phyloP scores from a whole-genome alignment of 2,329 filamentous ascomycete genomes.

The Didymella glomerata region DNA sequence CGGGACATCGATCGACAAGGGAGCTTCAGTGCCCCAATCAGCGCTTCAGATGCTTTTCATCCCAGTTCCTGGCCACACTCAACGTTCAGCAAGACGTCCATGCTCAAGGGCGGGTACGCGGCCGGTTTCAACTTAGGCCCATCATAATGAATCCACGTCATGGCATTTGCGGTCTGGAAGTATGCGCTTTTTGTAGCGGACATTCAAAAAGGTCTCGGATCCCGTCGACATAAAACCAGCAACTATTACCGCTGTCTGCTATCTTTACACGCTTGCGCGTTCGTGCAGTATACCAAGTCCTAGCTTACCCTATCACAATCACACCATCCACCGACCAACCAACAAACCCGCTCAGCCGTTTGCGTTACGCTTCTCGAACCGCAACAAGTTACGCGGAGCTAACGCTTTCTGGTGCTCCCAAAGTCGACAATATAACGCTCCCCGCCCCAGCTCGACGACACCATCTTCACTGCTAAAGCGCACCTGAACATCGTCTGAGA shows the following conservation, averaged over 20 bases:
- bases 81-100: conserved; percentile 18
- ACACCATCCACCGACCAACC: conserved; percentile 24
- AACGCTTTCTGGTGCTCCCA: conserved; percentile 25
- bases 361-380: conserved; percentile 24
- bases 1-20: conserved; percentile 30
- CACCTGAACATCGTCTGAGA: conserved; percentile 6
- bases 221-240: conserved; percentile 1
- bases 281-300: conserved; percentile 20
- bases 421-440: conserved; percentile 20
- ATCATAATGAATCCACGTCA: conserved; percentile 36
- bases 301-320: conserved; percentile 26
- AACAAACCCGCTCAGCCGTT: conserved; percentile 23
- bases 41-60: conserved; percentile 4
- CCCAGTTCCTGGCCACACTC: conserved; percentile 6
- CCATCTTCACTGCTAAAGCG: neutral
- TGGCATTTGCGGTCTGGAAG: conserved; percentile 30
- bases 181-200: conserved; percentile 25
- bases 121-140: conserved; percentile 22
- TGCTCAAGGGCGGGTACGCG: conserved; percentile 22
- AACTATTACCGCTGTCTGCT: conserved; percentile 9
- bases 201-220: conserved; percentile 24
- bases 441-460: conserved; percentile 25
- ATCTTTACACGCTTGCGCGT: conserved; percentile 26
- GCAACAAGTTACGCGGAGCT: conserved; percentile 20
- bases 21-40: conserved; percentile 34